Percentiles rank a stretch among this genome's conserved stretches.
phyloP scores from a whole-genome alignment of 2,329 filamentous ascomycete species.

The Ascosphaera acerosa region DNA sequence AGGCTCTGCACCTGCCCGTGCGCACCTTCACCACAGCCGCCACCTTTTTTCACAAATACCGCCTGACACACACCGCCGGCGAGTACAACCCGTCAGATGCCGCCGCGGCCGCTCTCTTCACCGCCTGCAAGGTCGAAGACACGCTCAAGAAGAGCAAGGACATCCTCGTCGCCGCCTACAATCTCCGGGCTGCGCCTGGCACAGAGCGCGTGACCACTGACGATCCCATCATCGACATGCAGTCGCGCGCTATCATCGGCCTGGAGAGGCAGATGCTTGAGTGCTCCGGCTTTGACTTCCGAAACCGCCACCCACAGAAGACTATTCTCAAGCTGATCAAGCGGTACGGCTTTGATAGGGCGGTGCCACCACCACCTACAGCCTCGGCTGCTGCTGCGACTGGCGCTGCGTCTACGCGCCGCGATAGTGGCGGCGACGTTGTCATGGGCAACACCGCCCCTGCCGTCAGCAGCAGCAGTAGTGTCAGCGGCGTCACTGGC shows the following conservation, averaged over 20 bases:
- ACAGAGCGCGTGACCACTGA: slow-evolving; percentile 51
- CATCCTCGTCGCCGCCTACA: slow-evolving; percentile 74
- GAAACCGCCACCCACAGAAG: slow-evolving; percentile 67
- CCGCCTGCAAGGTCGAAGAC: slow-evolving; percentile 92
- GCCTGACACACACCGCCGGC: slow-evolving; percentile 56
- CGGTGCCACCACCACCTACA: no score
- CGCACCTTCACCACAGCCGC: slow-evolving; percentile 81
- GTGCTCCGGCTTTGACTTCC: slow-evolving; percentile 79
- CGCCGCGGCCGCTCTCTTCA: slow-evolving; percentile 65
- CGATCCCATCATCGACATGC: slow-evolving; percentile 62
- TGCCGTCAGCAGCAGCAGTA: no score
- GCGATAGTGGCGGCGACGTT: no score
- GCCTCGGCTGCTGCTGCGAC: no score
- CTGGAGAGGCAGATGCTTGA: slow-evolving; percentile 85
- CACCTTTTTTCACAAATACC: slow-evolving; percentile 83
- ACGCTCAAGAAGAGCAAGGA: slow-evolving; percentile 92
- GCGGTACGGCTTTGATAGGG: slow-evolving; percentile 27
- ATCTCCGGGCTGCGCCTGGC: slow-evolving; percentile 44
- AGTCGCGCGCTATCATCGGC: slow-evolving; percentile 59
- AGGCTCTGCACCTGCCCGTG: slow-evolving; percentile 60
- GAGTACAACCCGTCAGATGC: slow-evolving; percentile 72
- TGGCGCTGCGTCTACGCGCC: no score
- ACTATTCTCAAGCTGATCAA: slow-evolving; percentile 56
- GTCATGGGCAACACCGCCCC: no score
- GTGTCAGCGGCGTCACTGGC: no score